Evolutionary conservation across 2,329 filamentous ascomycete genomes (phyloP).

Genomic region (Colletotrichum lini): DNA sequence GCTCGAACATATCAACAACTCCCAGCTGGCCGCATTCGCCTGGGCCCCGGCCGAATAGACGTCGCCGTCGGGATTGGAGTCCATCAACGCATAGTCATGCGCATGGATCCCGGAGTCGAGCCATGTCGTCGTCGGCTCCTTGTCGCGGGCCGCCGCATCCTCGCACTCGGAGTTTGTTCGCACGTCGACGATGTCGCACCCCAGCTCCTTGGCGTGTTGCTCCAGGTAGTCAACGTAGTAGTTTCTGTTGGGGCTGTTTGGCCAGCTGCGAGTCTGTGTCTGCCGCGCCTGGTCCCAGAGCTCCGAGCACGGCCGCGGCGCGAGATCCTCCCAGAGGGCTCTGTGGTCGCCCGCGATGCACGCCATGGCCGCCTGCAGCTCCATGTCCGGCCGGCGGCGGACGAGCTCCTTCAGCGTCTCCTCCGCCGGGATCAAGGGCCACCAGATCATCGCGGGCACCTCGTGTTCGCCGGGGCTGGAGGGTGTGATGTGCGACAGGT

Average conservation of each 20-base stretch:
- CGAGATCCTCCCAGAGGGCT: conserved; percentile 8
- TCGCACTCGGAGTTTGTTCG: neutral
- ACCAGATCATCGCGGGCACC: conserved; percentile 29
- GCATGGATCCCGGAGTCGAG: conserved; percentile 6
- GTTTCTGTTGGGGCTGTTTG: conserved; percentile 14
- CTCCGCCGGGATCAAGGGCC: conserved; percentile 1
- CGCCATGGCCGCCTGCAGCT: conserved; percentile 6
- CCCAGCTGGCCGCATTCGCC: no score
- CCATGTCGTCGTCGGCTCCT: conserved; percentile 17
- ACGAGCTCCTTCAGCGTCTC: conserved; percentile 5
- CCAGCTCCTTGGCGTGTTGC: neutral
- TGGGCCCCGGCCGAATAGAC: no score
- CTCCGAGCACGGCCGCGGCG: conserved; percentile 8
- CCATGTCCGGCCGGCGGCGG: conserved; percentile 17
- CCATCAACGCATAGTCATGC: no score
- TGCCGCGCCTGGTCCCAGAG: conserved; percentile 9
- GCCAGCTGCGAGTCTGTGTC: neutral
- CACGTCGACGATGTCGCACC: neutral
- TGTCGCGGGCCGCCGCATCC: conserved; percentile 16
- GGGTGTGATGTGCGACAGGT: conserved; percentile 43
- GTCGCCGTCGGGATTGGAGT: no score
- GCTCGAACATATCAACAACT: no score
- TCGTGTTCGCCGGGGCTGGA: neutral
- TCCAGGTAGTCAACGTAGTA: conserved; percentile 17
- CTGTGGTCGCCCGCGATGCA: conserved; percentile 22